Evolutionary conservation across 345 rosid genomes (phyloP), one percentile per base, ranked within the genome.

Genomic region (Citrus maxima): DNA sequence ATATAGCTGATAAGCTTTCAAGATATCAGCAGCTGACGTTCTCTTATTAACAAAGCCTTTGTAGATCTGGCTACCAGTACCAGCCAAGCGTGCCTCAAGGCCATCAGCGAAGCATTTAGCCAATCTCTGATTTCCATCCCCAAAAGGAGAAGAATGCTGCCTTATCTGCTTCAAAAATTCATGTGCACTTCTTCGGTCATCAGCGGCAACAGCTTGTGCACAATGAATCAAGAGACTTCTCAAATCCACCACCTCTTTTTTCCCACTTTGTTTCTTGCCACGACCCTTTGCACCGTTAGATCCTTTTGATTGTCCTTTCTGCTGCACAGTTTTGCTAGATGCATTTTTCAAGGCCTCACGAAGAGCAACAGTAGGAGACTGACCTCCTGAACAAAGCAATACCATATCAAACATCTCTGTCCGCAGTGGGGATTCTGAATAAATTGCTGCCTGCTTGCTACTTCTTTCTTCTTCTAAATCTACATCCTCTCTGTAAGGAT

Each of bases 171-270:
- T 91, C 81, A 96, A 78, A 28, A 96, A 80, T 85, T 93, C 91
- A 78, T 82, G 84, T 21, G 97, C 90, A 81, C 83, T 90, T 67
- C 89, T 83, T 16, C 79, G 78, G 58, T 92, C 95, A 82, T 92
- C 92, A 25, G 90, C 81, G 5, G 99, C 98, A 85, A 92, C 89
- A 56, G 95, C 92, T 84, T 93, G 98, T 22, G 98, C 97, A 84
- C 98, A 97, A 67, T 84, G 87, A 82, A 91, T 88, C 81, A 94
- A 67, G 6, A 93, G 88, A 58, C 91, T 86, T 81, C 99, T 89
- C 83, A 94, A 87, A 83, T 97, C 99, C 76, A 94, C 90, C 65
- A 91, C 93, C 83, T 93, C 93, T 67, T 61, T 89, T 80, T 85
- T 92, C 77, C 84, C 89, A 30, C 71, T 86, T 54, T 83, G 88